A percentile compares a stretch with the other conserved stretches of the same genome.
These are phyloP conservation scores for Leptoxyphium fumago DNA, from an alignment of 2,329 filamentous ascomycete species.

Conservation along the genomic window DNA sequence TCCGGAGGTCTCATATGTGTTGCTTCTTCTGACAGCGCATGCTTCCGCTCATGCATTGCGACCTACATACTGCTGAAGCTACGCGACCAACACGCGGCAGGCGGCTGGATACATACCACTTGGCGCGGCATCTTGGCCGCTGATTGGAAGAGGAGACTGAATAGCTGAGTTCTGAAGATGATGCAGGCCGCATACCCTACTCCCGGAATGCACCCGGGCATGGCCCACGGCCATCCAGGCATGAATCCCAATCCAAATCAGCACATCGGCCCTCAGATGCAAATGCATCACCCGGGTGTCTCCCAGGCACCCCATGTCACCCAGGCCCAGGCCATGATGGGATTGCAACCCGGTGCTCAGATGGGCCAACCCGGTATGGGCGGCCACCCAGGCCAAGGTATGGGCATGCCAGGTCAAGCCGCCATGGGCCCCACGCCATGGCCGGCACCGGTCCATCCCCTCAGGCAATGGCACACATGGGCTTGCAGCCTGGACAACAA, in stretches of 20 bases:
- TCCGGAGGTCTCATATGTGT: background rate
- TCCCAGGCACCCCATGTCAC: conserved; percentile 58
- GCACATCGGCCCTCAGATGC: conserved; percentile 54
- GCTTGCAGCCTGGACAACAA: conserved; percentile 39
- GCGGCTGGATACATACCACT: conserved; percentile 6
- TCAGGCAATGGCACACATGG: conserved; percentile 59
- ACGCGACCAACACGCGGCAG: conserved; percentile 15
- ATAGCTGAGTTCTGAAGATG: conserved; percentile 22
- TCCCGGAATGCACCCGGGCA: conserved; percentile 55
- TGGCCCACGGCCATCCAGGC: conserved; percentile 49
- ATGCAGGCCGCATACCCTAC: conserved; percentile 66
- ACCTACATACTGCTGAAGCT: conserved; percentile 10
- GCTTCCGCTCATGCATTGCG: conserved; percentile 15
- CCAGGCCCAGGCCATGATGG: conserved; percentile 58
- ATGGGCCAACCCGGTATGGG: conserved; percentile 29
- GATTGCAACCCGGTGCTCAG: conserved; percentile 54
- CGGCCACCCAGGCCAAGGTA: conserved; percentile 1
- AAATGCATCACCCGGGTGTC: conserved; percentile 55
- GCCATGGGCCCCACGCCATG: conserved; percentile 26
- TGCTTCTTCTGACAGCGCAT: conserved; percentile 1
- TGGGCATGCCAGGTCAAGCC: conserved; percentile 6
- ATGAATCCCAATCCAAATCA: conserved; percentile 53
- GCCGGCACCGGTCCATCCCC: conserved; percentile 39
- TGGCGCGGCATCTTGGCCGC: background rate
- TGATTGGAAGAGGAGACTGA: conserved; percentile 28